These are phyloP conservation scores for Penicillium salamii DNA, from an alignment of 495 filamentous ascomycete genomes.

Conservation along the genomic window DNA sequence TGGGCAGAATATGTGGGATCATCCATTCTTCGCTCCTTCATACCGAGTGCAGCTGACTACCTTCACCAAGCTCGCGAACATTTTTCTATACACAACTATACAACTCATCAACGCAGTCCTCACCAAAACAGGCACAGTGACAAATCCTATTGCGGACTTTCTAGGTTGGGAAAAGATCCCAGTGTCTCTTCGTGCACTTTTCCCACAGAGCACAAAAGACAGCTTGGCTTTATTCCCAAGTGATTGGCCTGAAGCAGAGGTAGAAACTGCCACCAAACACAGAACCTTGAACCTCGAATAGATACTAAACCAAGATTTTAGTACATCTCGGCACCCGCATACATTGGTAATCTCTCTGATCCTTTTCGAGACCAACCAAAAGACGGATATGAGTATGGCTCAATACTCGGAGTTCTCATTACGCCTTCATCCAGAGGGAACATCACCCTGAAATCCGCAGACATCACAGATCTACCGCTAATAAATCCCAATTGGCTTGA, in stretches of 20 bases:
- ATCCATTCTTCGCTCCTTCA: neutral
- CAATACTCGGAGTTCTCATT: conserved; percentile 36
- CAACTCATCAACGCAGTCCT: too few relatives aligned
- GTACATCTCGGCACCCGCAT: neutral
- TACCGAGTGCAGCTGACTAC: too few relatives aligned
- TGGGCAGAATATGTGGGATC: neutral
- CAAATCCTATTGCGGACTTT: too few relatives aligned
- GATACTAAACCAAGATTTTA: too few relatives aligned
- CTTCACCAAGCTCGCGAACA: too few relatives aligned
- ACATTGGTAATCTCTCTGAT: neutral
- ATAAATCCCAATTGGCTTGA: conserved; percentile 41
- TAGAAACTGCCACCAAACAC: too few relatives aligned
- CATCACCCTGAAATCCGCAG: neutral
- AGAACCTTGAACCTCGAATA: too few relatives aligned
- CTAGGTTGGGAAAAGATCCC: neutral
- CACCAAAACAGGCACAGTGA: neutral
- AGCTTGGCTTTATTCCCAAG: neutral
- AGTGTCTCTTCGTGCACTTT: neutral
- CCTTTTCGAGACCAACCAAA: neutral
- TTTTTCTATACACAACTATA: too few relatives aligned
- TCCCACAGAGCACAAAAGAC: neutral
- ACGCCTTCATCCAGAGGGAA: conserved; percentile 7
- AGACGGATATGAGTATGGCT: conserved; percentile 1
- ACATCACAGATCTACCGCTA: conserved; percentile 39
- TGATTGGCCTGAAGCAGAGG: conserved; percentile 55